Evolutionary conservation across 2,329 filamentous ascomycete genomes (phyloP), one percentile per base, ranked within the genome.

Genomic region (Claviceps monticola): DNA sequence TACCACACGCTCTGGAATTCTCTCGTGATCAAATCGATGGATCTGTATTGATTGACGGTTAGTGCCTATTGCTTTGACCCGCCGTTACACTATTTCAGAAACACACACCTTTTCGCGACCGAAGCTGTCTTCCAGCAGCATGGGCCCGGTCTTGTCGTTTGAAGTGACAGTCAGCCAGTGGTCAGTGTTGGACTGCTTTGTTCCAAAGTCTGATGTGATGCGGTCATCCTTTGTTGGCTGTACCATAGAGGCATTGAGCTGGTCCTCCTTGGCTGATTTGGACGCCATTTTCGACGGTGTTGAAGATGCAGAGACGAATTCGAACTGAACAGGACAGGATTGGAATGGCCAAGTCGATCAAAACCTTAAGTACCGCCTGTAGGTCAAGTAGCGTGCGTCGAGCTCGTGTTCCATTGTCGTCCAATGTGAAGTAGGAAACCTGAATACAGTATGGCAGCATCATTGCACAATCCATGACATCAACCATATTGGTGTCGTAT

Each of bases 131-230:
- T 93, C 86, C 2, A 93, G 64, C 0, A 90, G 69, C 59, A 67
- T 65, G 0, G 87, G 84, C 0, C 87, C 87, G 2, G 74, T 80
- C 51, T 80, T 71, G 46, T 86, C 75, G 3, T 80, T 73, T 38
- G 70, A 80, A 26, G 71, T 75, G 5, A 83, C 74, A 50, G 78
- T 80, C 51, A 94, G 71, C 87, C 86, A 93, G 62, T 89, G 76
- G 61, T 95, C 88, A 1, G 83, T 83, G 59, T 84, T 84, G 43
- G 72, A 70, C 60, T 88, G 76, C 66, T 83, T 87, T 29, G 84
- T 80, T 21, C 88, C 88, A 68, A 76, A 87, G 61, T 95, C 88
- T 48, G 83, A 84, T 0, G 87, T 91, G 57, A 89, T 79, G 41
- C 77, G 74, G 36, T 75, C 71, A 39, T 79, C 74, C 48, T 75